Conservation (phyloP, 495 filamentous ascomycete genomes). For the Penicilliopsis zonata region DNA sequence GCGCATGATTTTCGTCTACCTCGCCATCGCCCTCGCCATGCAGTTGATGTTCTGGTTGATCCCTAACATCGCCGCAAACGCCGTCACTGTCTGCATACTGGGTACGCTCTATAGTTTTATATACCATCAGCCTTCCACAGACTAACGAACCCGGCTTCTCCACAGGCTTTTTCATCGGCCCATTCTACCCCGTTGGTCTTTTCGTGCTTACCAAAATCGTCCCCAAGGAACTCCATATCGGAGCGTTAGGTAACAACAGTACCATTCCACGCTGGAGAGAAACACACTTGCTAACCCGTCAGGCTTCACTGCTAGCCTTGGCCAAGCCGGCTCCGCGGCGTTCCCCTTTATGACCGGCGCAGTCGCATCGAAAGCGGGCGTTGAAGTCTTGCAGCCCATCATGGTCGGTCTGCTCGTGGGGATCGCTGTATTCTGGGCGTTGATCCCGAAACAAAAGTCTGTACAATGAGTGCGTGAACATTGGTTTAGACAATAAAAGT, state of each 20-base stretch:
- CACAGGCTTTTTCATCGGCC: constrained; percentile 16
- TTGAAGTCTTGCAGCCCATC: constrained; percentile 38
- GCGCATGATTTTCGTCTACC: constrained; percentile 36
- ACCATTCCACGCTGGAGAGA: constrained; percentile 1
- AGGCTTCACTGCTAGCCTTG: constrained; percentile 36
- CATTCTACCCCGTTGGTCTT: constrained; percentile 28
- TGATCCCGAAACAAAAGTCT: constrained; percentile 22
- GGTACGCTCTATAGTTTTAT: too few species aligned
- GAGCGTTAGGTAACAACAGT: constrained; percentile 12
- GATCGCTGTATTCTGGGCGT: constrained; percentile 29
- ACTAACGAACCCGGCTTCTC: neutral
- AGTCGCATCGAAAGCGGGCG: constrained; percentile 30
- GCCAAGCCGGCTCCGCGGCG: constrained; percentile 34
- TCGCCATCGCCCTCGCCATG: constrained; percentile 23
- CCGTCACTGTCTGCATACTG: constrained; percentile 48
- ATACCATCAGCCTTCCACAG: too few species aligned
- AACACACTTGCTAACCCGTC: neutral
- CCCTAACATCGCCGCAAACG: constrained; percentile 43
- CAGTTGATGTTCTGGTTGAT: constrained; percentile 44
- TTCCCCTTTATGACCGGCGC: constrained; percentile 40
- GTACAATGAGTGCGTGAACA: too few species aligned
- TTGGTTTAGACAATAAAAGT: too few species aligned
- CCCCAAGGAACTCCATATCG: constrained; percentile 26
- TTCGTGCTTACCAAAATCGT: constrained; percentile 19
- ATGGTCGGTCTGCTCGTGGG: constrained; percentile 32